Base-by-base conservation (phyloP, 2,329 filamentous ascomycete species). In the Neoscytalidium dimidiatum region DNA sequence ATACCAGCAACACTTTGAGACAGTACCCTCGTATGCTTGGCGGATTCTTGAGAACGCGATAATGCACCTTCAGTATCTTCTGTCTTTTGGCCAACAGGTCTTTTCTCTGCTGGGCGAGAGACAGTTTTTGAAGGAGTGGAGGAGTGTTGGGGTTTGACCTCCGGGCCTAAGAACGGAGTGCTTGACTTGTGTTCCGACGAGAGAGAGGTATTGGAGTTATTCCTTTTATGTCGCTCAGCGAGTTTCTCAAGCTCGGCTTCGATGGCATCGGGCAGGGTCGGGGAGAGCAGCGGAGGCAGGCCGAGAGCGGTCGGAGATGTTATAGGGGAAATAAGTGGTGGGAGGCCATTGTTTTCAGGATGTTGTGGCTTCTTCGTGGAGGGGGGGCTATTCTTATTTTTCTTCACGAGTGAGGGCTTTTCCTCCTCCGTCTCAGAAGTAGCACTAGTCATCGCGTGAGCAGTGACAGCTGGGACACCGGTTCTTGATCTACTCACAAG, bases 231-330 rank as follows among this genome's bases (percentile, higher is more conserved):
- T 35, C 41, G 52, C 71, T 72, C n/a, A 73, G 79, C 78, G 29
- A 78, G 70, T 38, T 80, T 76, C 65, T 80, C 79, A 28, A 88
- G 72, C 64, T 85, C 82, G 64, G 81, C 83, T 68, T 85, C 82
- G 49, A 88, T 81, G 62, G 82, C 83, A 2, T 83, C 78, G 6
- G 85, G 85, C 3, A 88, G 77, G 14, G 84, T 86, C 3, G 85
- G 85, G 4, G 86, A 88, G n/a, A 88, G 74, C 38, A 86, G 78
- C 9, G 80, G 78, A 11, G 85, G 85, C 19, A 87, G 73, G 63
- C 73, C 78, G 28, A 77, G 71, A 3, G 73, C 70, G 62, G 76
- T 76, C 33, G 73, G 75, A 21, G 82, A 73, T 48, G 79, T 79
- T 74, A 83, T 67, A 5, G 77, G 74, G 14, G 77, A 77, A 31